phyloP scores from a whole-genome alignment of 208 protist genomes.

The Leptomonas pyrrhocoris region DNA sequence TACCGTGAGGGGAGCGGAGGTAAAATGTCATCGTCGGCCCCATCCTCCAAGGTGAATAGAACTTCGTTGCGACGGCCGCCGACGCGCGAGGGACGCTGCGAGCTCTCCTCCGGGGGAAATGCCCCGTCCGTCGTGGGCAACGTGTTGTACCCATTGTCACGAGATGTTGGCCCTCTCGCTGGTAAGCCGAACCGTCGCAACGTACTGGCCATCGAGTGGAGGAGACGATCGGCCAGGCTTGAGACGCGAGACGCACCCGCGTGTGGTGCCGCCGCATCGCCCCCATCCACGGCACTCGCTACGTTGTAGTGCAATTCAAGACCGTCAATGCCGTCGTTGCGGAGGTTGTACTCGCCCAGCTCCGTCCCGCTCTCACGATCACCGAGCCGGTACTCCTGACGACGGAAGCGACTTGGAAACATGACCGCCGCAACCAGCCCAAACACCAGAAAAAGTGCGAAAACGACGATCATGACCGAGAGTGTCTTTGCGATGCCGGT shows the following conservation, averaged over 20 bases:
- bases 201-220: not conserved
- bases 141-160: slow-evolving; percentile 8
- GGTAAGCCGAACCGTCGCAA: not conserved
- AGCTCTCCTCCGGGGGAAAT: not conserved
- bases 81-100: not conserved
- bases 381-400: not conserved
- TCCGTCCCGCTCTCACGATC: not conserved
- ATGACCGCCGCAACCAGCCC: not conserved
- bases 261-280: not conserved
- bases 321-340: not conserved
- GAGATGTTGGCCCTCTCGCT: not conserved
- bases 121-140: not conserved
- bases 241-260: not conserved
- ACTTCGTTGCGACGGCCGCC: not conserved
- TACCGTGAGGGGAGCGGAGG: not conserved
- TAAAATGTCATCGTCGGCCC: slow-evolving; percentile 17
- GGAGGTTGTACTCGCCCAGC: not conserved
- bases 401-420: not conserved
- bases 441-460: not conserved
- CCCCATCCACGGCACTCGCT: not conserved
- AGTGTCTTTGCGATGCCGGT: not conserved
- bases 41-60: slow-evolving; percentile 19
- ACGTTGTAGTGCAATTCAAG: slow-evolving; percentile 2
- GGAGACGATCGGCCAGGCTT: not conserved
- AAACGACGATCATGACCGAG: not conserved